phyloP scores from a whole-genome alignment of 1,284 basidiomycete genomes.

The Sporisorium graminicola region DNA sequence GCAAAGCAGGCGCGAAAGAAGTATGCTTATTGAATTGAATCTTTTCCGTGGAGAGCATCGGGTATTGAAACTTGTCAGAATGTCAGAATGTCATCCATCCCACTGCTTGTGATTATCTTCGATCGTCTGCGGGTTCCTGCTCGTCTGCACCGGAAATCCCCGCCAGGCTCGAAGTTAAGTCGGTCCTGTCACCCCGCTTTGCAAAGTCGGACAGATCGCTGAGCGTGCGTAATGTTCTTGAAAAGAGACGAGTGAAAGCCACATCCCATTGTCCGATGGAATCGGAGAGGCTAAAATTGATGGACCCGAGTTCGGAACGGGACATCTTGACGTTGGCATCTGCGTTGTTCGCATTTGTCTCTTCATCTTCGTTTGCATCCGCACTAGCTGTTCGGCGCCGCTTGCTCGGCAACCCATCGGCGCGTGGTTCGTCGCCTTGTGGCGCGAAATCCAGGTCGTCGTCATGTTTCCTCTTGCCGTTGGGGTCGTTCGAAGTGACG shows the following conservation, averaged over 20 bases:
- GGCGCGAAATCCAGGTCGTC: not conserved
- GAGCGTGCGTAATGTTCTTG: constrained; percentile 43
- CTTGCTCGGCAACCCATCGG: constrained; percentile 31
- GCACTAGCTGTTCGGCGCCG: constrained; percentile 17
- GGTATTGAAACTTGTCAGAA: not conserved
- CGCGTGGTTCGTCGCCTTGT: constrained; percentile 16
- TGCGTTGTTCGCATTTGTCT: not conserved
- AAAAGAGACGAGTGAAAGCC: constrained; percentile 48
- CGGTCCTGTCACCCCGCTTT: constrained; percentile 11
- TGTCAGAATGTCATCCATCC: too few relatives aligned
- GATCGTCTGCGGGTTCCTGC: constrained; percentile 21
- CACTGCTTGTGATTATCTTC: not conserved
- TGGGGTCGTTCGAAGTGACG: constrained; percentile 6
- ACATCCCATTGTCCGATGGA: constrained; percentile 51
- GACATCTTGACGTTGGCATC: constrained; percentile 27
- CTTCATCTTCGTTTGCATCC: constrained; percentile 7
- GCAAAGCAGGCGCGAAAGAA: constrained; percentile 36
- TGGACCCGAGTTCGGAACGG: constrained; percentile 42
- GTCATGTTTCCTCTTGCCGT: constrained; percentile 36
- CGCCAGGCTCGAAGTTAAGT: constrained; percentile 19
- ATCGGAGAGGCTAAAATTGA: constrained; percentile 34
- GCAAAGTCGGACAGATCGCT: constrained; percentile 40
- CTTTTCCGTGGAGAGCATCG: not conserved
- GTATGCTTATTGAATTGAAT: constrained; percentile 37
- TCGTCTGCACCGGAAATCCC: constrained; percentile 39